Percentiles rank a stretch among this genome's conserved stretches.
These are phyloP conservation scores for Podospora bellae-mahoneyi DNA, from an alignment of 495 filamentous ascomycete genomes.

Conservation along the genomic window DNA sequence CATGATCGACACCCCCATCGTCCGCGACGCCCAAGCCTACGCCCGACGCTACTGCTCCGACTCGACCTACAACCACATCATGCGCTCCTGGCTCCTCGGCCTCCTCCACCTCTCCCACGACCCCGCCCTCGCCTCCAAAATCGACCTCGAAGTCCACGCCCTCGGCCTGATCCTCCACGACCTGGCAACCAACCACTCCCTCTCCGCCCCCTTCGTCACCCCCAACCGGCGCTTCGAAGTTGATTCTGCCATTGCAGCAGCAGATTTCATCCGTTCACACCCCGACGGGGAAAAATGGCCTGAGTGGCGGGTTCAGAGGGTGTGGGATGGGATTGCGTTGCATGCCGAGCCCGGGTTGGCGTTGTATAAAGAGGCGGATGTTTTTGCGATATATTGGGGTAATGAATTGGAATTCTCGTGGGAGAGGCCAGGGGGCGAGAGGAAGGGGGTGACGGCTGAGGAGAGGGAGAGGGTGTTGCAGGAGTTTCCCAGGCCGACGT, in stretches of 20 bases:
- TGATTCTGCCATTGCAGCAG: constrained; percentile 19
- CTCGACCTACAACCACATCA: neutral
- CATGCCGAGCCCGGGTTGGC: constrained; percentile 38
- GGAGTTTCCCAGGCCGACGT: neutral
- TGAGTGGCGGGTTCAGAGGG: constrained; percentile 31
- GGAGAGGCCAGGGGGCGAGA: constrained; percentile 25
- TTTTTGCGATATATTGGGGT: constrained; percentile 31
- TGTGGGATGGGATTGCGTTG: constrained; percentile 45
- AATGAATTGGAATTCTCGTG: constrained; percentile 36
- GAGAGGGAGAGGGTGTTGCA: neutral
- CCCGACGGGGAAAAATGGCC: constrained; percentile 8
- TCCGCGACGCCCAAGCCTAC: neutral
- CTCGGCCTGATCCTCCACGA: constrained; percentile 38
- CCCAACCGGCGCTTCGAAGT: constrained; percentile 44
- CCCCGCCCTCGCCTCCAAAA: constrained; percentile 12
- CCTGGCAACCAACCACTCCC: constrained; percentile 17
- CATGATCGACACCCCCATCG: constrained; percentile 5
- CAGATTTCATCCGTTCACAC: constrained; percentile 34
- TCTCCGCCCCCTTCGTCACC: constrained; percentile 27
- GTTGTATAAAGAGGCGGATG: constrained; percentile 42
- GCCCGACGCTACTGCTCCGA: neutral
- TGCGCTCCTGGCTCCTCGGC: constrained; percentile 4
- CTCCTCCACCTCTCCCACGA: constrained; percentile 11
- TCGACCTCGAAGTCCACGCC: constrained; percentile 36
- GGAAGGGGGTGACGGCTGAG: constrained; percentile 16